Evolutionary conservation across 2,329 filamentous ascomycete genomes (phyloP), one percentile per base, ranked within the genome.

Genomic region (Sporothrix variecibatus): DNA sequence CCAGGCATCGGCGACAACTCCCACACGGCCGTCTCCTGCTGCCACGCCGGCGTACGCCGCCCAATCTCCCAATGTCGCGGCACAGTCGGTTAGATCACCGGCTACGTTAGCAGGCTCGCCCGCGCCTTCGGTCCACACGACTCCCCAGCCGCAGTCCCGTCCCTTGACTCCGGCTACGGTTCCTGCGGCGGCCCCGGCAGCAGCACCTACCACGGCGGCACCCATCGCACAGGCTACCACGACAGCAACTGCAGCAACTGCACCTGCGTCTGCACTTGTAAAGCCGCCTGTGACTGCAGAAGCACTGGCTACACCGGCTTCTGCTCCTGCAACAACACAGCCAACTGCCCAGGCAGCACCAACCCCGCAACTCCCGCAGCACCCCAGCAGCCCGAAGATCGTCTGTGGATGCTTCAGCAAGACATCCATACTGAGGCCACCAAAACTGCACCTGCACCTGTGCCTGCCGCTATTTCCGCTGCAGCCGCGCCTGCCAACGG

Each of bases 331-430:
- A 6, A 17, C 23, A 15, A 31, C 34, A 26, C 56, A 70, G 3
- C 26, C 46, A 1, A 20, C 46, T 17, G 31, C 56, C 12, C 56
- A 56, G 17, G 9, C n/a, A n/a, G 5, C 53, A 2, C 38, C 65
- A 5, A 31, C 26, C 2, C 23, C 60, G 23, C 53, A 12, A 20
- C 40, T 7, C 5, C 60, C 31, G 38, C 34, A 8, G 15, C 62
- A 8, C 23, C 71, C 15, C 38, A 70, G 34, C 62, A 65, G 15
- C 62, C 62, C 3, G 62, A 65, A 12, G 62, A 65, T 46, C 62
- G 62, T 28, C 62, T 65, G 11, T 65, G 38, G 40, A 28, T 58
- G 40, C 43, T 65, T 8, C 65, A 43, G 64, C 72, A 40, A n/a
- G 46, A 38, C 40, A 49, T 40, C 23, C 64, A 43, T 49, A 40